Evolutionary conservation across 345 rosid genomes (phyloP), one percentile per base, ranked within the genome.

Genomic region (Eutrema japonicum): DNA sequence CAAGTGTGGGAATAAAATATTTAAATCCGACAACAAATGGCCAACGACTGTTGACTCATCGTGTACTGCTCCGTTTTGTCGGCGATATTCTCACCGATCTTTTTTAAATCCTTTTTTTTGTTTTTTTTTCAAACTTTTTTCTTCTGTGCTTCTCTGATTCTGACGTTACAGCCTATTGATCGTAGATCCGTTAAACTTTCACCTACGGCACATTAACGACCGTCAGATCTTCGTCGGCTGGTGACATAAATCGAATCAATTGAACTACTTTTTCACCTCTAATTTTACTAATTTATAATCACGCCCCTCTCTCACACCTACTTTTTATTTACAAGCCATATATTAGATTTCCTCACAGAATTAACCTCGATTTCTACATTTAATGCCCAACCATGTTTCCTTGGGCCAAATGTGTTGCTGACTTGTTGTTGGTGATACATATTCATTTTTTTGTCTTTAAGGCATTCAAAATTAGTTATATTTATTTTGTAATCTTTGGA

Each of bases 151-250:
- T 46, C 61, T 69, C 29, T 14, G 47, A 16, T 45, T 29, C 49
- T 35, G 66, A 52, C 67, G 56, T 58, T 36, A 53, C 70, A 60
- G 32, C 74, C 66, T 42, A 18, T 37, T 30, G 13, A 16, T 63
- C 40, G 71, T 38, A 65, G 79, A 49, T 51, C 79, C 68, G 68
- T 74, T 63, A 43, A 40, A 67, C 5, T 37, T 64, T 48, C 53
- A 42, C 35, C 50, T 63, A 43, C 59, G 16, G 22, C 62, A 0
- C 70, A 71, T 82, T 86, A 68, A 51, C 41, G 77, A 74, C 88
- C 88, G 77, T 75, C 53, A n/a, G 87, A 85, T 86, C 87, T 45
- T 48, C 78, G 74, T 80, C 71, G 81, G 76, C 78, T 75, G 54
- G 32, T 60, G 53, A 41, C 14, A 41, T 40, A 67, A 67, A 66